Base-by-base conservation (phyloP, 371 early-diverging fungal species). In the Apophysomyces variabilis region DNA sequence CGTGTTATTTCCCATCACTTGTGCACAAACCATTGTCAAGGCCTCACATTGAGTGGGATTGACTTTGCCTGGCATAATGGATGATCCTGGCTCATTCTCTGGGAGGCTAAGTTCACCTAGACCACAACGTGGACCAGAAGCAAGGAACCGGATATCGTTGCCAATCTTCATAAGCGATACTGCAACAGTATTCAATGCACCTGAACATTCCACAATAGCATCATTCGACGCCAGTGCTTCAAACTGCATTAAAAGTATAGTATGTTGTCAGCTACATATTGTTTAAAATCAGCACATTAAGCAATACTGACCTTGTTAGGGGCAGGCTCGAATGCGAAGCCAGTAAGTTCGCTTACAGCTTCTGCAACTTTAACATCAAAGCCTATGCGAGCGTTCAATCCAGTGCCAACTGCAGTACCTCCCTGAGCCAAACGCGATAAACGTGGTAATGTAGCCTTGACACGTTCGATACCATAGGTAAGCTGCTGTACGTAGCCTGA, bases 31-130 rank as follows among this genome's bases (percentile, higher is more conserved):
- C 98, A 98, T 98, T 36, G 98, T 98, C 89, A 98, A 86, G 46
- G 98, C 96, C 80, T 98, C 98, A 80, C 96, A 96, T 78, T 97
- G 97, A 35, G 98, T 98, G 50, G 98, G 97, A 77, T 98, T 98
- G 56, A 81, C 81, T 86, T 98, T 98, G 61, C 98, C 98, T 46
- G 98, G 98, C 98, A 97, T 97, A 77, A 98, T 98, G 39, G 96
- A 96, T 41, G 95, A 95, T 58, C 98, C 98, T 46, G 98, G 98
- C 77, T 98, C 98, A 78, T 97, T 98, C 79, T 96, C 97, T 54
- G 97, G 97, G 66, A 98, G 85, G 66, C 76, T 78, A 59, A 98
- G 83, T 81, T 98, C 98, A 57, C 96, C 97, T 9, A 97, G 84
- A 60, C 98, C 98, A 80, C 97, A 98, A 50, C 98, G 92, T 47